These are phyloP conservation scores for Pseudonitzschia delicatissima DNA, from an alignment of 108 stramenopile genomes.

Conservation along the genomic window DNA sequence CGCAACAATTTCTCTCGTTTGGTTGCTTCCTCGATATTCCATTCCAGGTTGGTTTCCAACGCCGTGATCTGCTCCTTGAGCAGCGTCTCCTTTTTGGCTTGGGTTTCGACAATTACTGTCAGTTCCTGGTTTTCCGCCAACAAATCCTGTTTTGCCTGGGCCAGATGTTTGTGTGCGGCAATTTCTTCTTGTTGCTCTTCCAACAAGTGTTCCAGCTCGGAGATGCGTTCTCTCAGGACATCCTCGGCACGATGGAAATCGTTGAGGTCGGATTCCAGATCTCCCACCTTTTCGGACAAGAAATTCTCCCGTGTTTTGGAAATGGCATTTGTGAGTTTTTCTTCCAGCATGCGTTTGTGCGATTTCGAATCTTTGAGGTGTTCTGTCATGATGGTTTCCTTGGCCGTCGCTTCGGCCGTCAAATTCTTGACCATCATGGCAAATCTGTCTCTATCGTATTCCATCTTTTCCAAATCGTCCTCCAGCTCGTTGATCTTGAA, in stretches of 20 bases:
- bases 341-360: too few species aligned
- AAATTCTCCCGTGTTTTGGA: too few species aligned
- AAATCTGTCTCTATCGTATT: background rate
- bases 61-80: background rate
- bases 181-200: background rate
- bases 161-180: too few species aligned
- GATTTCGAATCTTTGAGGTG: background rate
- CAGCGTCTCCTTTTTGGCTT: background rate
- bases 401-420: background rate
- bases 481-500: constrained; percentile 21
- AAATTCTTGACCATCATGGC: background rate
- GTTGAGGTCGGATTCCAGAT: too few species aligned
- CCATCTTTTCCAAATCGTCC: constrained; percentile 22
- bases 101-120: background rate
- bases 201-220: background rate
- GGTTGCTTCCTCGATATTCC: background rate
- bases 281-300: too few species aligned
- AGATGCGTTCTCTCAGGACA: background rate
- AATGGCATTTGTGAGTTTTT: too few species aligned
- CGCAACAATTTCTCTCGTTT: background rate
- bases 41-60: background rate
- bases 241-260: too few species aligned
- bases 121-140: background rate
- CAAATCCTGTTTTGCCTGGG: too few species aligned
- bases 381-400: background rate